Evolutionary conservation across 192 early-diverging fungal species (phyloP), one percentile per base, ranked within the genome.

Genomic region (Entomortierella beljakovae): DNA sequence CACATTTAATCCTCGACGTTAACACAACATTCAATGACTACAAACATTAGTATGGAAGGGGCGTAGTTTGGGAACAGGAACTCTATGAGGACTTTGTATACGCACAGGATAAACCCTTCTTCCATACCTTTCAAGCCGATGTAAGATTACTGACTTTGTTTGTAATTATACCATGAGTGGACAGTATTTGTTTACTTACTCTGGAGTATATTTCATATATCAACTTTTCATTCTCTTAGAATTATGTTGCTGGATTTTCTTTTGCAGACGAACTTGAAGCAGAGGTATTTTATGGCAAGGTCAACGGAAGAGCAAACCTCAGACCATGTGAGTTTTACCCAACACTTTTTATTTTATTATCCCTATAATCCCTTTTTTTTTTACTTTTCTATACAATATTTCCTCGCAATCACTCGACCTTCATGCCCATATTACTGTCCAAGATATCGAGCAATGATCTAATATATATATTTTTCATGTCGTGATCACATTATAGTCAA

Each of bases 11-110:
- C 60, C 6, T 46, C 38, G 9, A 53, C 22, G 9, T 15, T 69
- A 28, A 48, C 55, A 25, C 34, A 23, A 29, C 33, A 56, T 52
- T 33, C 48, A 16, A 16, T 23, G 22, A 6, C 13, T 49, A 50
- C 26, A 11, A 60, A 43, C 3, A 58, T 18, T 53, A 84, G 83
- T 75, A 83, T 50, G 75, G 88, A 34, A 68, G 65, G 42, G 83
- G 86, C 22, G 80, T 93, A 13, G 64, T 92, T 25, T 94, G 93
- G 93, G 93, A 94, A 67, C 93, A 94, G 77, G 93, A 94, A 71
- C 68, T 94, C 9, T 93, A 90, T 73, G 65, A 88, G 62, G 90
- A 87, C 32, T 93, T 94, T 81, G 81, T 88, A 15, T 90, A 90
- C 61, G 57, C 60, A 9, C 82, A 88, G 51, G 88, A 90, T 40